Conservation (phyloP, 2,329 filamentous ascomycete species). For the Monascus ruber region DNA sequence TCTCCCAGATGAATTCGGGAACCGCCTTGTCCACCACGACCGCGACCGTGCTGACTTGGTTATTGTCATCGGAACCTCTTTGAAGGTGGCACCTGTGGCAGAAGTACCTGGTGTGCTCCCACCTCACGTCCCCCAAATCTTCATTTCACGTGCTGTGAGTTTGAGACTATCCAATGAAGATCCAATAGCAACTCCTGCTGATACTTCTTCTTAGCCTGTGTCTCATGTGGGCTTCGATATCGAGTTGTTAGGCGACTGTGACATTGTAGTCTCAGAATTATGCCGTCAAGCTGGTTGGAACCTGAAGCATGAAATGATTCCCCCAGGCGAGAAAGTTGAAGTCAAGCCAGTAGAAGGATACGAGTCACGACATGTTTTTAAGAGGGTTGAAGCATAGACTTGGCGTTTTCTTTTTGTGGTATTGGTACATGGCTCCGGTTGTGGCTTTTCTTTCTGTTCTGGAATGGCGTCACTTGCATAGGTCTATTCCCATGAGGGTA, state of each 20-base stretch:
- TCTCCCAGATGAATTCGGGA: conserved; percentile 72
- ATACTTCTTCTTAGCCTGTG: conserved; percentile 45
- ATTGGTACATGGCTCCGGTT: conserved; percentile 5
- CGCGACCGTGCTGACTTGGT: conserved; percentile 73
- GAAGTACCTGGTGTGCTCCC: conserved; percentile 78
- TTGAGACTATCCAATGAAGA: background rate
- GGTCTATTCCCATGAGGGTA: background rate
- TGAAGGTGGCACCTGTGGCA: conserved; percentile 91
- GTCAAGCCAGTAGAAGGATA: conserved; percentile 41
- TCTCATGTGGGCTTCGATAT: conserved; percentile 91
- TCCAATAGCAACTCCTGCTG: conserved; percentile 4
- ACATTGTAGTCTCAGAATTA: conserved; percentile 78
- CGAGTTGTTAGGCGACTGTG: conserved; percentile 89
- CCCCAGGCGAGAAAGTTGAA: conserved; percentile 50
- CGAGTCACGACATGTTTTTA: conserved; percentile 34
- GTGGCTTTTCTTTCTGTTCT: background rate
- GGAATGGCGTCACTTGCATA: background rate
- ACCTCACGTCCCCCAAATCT: conserved; percentile 74
- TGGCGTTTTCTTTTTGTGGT: conserved; percentile 19
- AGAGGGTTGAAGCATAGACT: conserved; percentile 27
- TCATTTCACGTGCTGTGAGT: conserved; percentile 65
- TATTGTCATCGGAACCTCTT: conserved; percentile 87
- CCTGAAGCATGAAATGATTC: conserved; percentile 71
- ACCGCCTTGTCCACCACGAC: conserved; percentile 71
- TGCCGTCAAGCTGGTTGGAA: conserved; percentile 73